Evolutionary conservation across 2,329 filamentous ascomycete genomes (phyloP), one percentile per base, ranked within the genome.

Genomic region (Pezicula neosporulosa): DNA sequence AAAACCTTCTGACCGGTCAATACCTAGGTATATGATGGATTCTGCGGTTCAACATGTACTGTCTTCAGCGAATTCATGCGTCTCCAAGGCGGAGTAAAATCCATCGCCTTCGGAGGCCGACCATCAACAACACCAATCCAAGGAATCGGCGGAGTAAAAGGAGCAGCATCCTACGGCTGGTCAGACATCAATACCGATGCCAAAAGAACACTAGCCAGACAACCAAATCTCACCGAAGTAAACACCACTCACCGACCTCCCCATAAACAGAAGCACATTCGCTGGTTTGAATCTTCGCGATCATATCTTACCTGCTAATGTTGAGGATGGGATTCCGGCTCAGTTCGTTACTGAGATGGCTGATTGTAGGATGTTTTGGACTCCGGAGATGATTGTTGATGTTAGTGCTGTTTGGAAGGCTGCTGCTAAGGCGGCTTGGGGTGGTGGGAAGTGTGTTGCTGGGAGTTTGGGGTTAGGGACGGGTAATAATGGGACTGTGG

Each of bases 331-430:
- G 49, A 64, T 71, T 1, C 75, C 81, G 10, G 64, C 77, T 16
- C 82, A 86, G 58, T 86, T 86, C 60, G 64, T 77, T 4, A 81
- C 82, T 53, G 76, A 83, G 55, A 74, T 80, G 0, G 78, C 82
- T 1, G 77, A 81, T 56, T 86, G 82, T 57, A 71, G 80, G 3
- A 63, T 85, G 8, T 85, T 75, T 60, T 83, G 77, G 53, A 81
- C 81, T 6, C 61, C 70, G 18, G 65, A 71, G 2, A 82, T 80
- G 63, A 63, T 78, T 28, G 61, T 72, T 6, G 71, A 80, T 48
- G 71, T 77, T 4, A 68, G 68, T 3, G 67, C 64, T 24, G 60
- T 78, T 27, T 85, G 82, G 82, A 66, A 63, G 16, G 68, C 66
- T 38, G 71, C 70, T 16, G 62, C 63, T 1, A 61, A 65, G 2